Evolutionary conservation across 2,329 filamentous ascomycete species (phyloP), one percentile per base, ranked within the genome.

Genomic region (Niveomyces coronatus): DNA sequence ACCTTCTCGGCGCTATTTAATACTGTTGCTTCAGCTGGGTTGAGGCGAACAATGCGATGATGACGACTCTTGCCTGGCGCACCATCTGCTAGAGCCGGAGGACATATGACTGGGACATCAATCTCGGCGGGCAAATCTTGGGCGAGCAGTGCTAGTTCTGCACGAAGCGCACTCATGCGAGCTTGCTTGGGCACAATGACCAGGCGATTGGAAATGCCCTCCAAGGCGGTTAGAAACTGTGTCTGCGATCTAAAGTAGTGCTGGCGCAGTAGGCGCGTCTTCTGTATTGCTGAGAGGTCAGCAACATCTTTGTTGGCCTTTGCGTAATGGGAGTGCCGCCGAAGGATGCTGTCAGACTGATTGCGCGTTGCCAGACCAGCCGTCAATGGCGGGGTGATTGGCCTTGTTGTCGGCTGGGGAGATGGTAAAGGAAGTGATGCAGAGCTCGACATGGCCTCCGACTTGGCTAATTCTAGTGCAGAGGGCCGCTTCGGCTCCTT

Each of bases 1-100:
- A 91, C 85, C 54, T 87, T 83, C 56, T 91, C 84, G 4, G 85
- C 85, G 54, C 85, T 91, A 58, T 91, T 91, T 36, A 91, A 63
- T 39, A 88, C 85, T 1, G 85, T 89, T 5, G 85, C 80, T 58
- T 91, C 85, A 2, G 83, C 82, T 6, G 85, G 85, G 51, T 88
- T 91, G 35, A 91, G 68, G 26, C 85, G 75, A 31, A 91, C 84
- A 42, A 91, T 86, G 24, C 85, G 76, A 53, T 91, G 85, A 55
- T 91, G 85, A 39, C 74, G 75, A 52, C 84, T 88, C 53, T 76
- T 79, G 18, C 80, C 75, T 3, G 83, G 76, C n/a, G 76, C 72
- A 16, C 85, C 82, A 57, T 85, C 74, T 9, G 82, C 71, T 34
- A 89, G 60, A 0, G 78, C 79, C 1, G 83, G 81, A 13, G 85